Evolutionary conservation across 805 yeast species (phyloP).

Genomic region (Lipomyces chichibuensis): DNA sequence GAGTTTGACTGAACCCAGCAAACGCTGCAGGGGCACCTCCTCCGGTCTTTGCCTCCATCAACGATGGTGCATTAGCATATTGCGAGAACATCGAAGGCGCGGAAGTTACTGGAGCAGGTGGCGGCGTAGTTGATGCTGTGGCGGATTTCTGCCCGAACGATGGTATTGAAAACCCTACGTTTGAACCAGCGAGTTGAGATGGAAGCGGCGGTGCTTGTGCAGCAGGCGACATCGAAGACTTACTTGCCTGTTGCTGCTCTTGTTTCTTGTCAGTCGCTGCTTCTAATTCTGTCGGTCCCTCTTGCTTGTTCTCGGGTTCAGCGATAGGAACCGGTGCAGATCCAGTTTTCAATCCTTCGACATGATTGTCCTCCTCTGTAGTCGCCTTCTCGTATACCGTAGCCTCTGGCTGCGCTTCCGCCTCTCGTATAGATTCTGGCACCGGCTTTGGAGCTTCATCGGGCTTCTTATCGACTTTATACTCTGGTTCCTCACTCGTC

Average conservation of each 20-base stretch:
- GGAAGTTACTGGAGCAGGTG: conserved; percentile 5
- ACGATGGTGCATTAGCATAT: conserved; percentile 14
- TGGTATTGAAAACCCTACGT: neutral
- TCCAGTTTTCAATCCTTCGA: neutral
- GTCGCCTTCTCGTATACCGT: neutral
- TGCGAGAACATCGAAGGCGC: conserved; percentile 14
- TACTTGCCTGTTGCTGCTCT: neutral
- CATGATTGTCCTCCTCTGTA: neutral
- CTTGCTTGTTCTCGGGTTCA: neutral
- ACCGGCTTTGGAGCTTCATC: neutral
- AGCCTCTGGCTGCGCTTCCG: neutral
- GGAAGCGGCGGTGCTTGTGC: neutral
- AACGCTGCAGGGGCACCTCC: neutral
- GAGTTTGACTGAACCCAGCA: conserved; percentile 5
- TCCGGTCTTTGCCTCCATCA: neutral
- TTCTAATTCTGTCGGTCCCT: neutral
- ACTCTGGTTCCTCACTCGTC: neutral
- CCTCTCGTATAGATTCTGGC: neutral
- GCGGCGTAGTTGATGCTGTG: neutral
- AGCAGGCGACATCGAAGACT: neutral
- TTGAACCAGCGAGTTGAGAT: neutral
- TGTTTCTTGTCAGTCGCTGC: neutral
- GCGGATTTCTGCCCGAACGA: neutral
- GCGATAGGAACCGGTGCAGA: neutral
- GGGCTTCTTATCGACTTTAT: neutral